A percentile compares a stretch with the other conserved stretches of the same genome.
Conservation (phyloP, 2,329 filamentous ascomycete genomes). For the Alternaria ethzedia region DNA sequence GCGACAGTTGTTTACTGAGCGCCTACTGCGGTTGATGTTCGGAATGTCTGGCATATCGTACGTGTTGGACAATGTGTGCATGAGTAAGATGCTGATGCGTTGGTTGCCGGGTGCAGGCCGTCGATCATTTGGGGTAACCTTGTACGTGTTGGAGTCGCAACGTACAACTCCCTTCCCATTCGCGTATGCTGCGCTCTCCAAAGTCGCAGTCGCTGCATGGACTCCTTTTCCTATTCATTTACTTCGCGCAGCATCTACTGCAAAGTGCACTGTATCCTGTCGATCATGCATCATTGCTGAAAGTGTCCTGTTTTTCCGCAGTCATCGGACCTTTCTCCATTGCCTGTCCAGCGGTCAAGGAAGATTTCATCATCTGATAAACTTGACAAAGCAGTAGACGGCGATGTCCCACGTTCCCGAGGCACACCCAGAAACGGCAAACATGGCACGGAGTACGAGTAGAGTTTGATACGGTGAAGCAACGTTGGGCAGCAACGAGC, state of each 20-base stretch:
- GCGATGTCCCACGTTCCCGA: background rate
- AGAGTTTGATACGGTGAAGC: slow-evolving; percentile 2
- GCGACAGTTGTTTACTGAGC: background rate
- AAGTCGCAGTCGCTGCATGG: background rate
- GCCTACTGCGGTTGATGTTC: background rate
- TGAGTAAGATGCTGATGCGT: background rate
- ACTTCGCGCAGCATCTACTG: background rate
- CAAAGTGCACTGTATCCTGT: background rate
- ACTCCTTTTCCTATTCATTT: background rate
- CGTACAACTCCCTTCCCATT: background rate
- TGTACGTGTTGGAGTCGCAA: background rate
- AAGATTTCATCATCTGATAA: background rate
- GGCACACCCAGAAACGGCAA: background rate
- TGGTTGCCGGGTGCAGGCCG: background rate
- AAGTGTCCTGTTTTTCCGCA: background rate
- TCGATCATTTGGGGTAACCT: background rate
- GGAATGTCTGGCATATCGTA: background rate
- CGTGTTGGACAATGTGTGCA: slow-evolving; percentile 7
- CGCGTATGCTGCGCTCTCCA: background rate
- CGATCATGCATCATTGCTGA: background rate
- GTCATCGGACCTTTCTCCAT: background rate
- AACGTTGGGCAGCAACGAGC: slow-evolving; percentile 2
- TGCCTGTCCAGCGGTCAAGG: background rate
- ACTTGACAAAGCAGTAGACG: background rate
- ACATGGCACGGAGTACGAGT: background rate